phyloP scores from a whole-genome alignment of 768 basidiomycete genomes.

The Naganishia kalamii region DNA sequence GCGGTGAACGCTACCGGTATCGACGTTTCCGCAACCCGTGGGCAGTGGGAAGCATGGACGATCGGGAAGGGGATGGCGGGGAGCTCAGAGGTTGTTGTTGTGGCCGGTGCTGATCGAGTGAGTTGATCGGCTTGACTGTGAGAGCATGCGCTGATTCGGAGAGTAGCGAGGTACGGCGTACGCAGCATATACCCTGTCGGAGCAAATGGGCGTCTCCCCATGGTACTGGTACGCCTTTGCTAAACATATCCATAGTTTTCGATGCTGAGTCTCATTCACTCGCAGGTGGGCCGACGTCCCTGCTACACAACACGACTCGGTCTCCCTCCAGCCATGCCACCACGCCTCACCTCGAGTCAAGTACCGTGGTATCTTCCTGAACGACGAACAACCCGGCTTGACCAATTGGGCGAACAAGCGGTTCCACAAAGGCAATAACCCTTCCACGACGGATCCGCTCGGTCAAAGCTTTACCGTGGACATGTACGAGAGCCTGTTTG shows the following conservation, averaged over 20 bases:
- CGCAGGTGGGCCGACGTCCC: constrained; percentile 71
- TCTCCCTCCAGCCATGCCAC: constrained; percentile 50
- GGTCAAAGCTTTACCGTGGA: constrained; percentile 48
- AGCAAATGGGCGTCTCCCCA: constrained; percentile 24
- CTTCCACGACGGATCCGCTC: constrained; percentile 50
- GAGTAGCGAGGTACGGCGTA: constrained; percentile 27
- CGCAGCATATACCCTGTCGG: constrained; percentile 27
- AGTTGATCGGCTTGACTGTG: constrained; percentile 3
- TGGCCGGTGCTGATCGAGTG: constrained; percentile 59
- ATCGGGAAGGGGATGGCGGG: constrained; percentile 57
- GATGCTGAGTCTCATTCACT: constrained; percentile 63
- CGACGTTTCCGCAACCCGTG: constrained; percentile 57
- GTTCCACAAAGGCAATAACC: constrained; percentile 61
- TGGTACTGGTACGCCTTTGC: constrained; percentile 25
- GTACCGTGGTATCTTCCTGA: constrained; percentile 65
- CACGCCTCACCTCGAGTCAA: constrained; percentile 65
- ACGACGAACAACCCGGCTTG: constrained; percentile 68
- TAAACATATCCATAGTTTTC: constrained; percentile 55
- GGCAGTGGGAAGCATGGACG: constrained; percentile 62
- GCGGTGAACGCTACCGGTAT: constrained; percentile 54
- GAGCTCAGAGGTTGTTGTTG: constrained; percentile 59
- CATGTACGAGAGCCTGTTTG: constrained; percentile 50
- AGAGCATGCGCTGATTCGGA: neutral
- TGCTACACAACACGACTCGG: constrained; percentile 51
- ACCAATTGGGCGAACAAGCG: constrained; percentile 66